Evolutionary conservation across 257 asterid genomes (phyloP).

Genomic region (Solanum okadae): DNA sequence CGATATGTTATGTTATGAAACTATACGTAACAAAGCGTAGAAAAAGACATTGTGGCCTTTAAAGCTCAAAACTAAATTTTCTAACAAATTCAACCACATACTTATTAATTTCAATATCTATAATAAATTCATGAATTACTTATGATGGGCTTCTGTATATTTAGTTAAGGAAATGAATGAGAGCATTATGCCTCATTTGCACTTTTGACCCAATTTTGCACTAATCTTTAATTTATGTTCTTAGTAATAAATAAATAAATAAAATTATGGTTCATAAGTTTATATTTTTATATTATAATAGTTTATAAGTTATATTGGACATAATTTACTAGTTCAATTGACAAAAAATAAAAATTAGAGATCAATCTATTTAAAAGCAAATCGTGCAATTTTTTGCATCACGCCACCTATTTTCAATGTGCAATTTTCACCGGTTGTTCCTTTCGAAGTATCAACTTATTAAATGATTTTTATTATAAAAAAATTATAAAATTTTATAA

Average conservation of each 20-base stretch:
- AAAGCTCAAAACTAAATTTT: constrained; percentile 40
- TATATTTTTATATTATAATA: neutral
- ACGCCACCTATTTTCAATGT: neutral
- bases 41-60: constrained; percentile 32
- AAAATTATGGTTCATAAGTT: neutral
- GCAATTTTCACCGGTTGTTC: neutral
- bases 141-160: constrained; percentile 1
- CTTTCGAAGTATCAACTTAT: neutral
- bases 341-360: neutral
- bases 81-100: constrained; percentile 56
- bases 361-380: fast-evolving
- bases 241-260: neutral
- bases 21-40: too few species aligned
- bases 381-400: neutral
- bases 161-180: neutral
- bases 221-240: neutral
- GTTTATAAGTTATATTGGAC: neutral
- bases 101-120: constrained; percentile 19
- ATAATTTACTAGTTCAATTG: neutral
- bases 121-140: constrained; percentile 23
- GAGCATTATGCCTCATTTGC: neutral
- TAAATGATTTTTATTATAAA: neutral
- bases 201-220: neutral
- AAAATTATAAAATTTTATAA: neutral
- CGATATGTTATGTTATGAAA: too few species aligned